A percentile compares a stretch with the other conserved stretches of the same genome.
These are phyloP conservation scores for Yamagishiella unicocca DNA, from an alignment of 139 green algal genomes.

Conservation along the genomic window DNA sequence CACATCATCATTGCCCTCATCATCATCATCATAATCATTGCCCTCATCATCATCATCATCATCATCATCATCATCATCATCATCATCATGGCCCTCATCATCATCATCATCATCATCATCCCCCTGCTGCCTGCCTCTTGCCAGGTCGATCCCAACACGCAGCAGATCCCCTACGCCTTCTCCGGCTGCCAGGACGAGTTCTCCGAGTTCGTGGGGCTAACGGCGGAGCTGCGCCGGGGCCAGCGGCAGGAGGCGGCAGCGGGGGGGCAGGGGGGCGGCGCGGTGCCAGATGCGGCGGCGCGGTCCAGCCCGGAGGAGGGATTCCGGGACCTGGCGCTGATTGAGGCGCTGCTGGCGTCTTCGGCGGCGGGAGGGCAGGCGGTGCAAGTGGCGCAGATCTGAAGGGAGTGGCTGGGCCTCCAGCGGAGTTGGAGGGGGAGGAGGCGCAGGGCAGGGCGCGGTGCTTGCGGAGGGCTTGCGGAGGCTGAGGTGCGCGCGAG, in stretches of 20 bases:
- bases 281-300: slow-evolving; percentile 45
- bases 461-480: not conserved
- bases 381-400: slow-evolving; percentile 21
- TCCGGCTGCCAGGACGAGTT: slow-evolving; percentile 41
- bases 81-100: not conserved
- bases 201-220: slow-evolving; percentile 12
- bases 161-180: not conserved
- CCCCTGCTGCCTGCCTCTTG: slow-evolving; percentile 1
- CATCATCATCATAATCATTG: too few species aligned
- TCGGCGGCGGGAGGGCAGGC: not conserved
- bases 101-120: too few species aligned
- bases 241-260: not conserved
- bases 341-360: slow-evolving; percentile 52
- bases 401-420: too few species aligned
- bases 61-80: not conserved
- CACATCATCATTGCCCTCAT: not conserved
- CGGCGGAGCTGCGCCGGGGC: not conserved
- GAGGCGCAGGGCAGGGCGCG: not conserved
- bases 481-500: not conserved
- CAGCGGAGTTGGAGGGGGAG: not conserved
- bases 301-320: slow-evolving; percentile 54
- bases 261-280: slow-evolving; percentile 33
- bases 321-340: slow-evolving; percentile 43
- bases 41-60: not conserved
- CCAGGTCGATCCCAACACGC: not conserved